Evolutionary conservation across 495 filamentous ascomycete genomes (phyloP), one percentile per base, ranked within the genome.

Genomic region (Staphylotrichum tortipilum): DNA sequence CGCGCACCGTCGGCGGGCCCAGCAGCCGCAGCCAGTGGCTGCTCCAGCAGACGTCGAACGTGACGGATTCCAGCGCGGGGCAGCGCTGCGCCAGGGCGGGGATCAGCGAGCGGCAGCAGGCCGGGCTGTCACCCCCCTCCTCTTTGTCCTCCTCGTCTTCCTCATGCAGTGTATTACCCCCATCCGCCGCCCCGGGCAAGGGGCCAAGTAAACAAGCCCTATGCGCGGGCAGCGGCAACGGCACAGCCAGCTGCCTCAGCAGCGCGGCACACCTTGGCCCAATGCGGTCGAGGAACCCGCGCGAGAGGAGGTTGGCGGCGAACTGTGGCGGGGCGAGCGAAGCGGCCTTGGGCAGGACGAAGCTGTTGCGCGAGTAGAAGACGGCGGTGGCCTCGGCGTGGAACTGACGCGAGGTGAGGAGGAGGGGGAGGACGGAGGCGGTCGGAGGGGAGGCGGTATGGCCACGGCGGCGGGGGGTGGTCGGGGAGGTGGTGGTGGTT

Each of bases 181-280:
- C n/a, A n/a, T n/a, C n/a, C n/a, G n/a, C n/a, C n/a, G 64, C 62
- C 1, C 63, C 67, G 7, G 59, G 4, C 11, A 21, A 34, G 19
- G 50, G 19, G 17, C 21, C 65, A 70, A n/a, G 55, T 53, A 0
- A 61, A 59, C 0, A 60, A 57, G 1, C 62, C 41, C 2, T 15
- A 12, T n/a, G n/a, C 7, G 51, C 31, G 17, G 49, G 44, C 4
- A 43, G 31, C 4, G 52, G 52, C 31, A 54, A 54, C n/a, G 52
- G 52, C 9, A 50, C 33, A 23, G 22, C 31, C 30, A 54, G 33
- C 19, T 44, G 52, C 7, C 46, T 45, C 7, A 57, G 11, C 17
- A 17, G 22, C 29, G 36, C 11, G 7, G 47, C 19, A 31, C 54
- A 54, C 35, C 41, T 35, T 12, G 24, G 26, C 0, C 51, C 55